Base-by-base conservation (phyloP, 805 yeast species). In the Yarrowia osloensis region DNA sequence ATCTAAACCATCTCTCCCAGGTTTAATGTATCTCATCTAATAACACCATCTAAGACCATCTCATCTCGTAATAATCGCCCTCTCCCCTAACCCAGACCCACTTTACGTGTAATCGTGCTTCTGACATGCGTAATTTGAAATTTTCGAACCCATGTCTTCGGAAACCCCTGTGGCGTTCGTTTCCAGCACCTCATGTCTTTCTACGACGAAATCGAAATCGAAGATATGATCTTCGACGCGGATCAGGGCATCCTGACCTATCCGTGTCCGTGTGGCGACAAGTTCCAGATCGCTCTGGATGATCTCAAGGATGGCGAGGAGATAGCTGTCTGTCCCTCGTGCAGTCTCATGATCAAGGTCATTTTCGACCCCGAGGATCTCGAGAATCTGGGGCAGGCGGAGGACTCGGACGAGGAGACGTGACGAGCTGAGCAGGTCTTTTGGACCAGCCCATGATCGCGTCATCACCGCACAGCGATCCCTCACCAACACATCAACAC, bases 261-360 rank as follows among this genome's bases (percentile, higher is more conserved):
- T 73, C 99, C 99, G 4, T 95, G 99, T 81, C 99, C 99, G 0
- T 95, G 99, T 77, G 99, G 99, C 11, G 99, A 95, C 77, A 83
- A 87, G 74, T 95, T 95, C 78, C 96, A 94, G 74, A 90, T 95
- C 29, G 81, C 85, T 33, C 81, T 92, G 62, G 95, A 89, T 72
- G 99, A 95, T 75, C 81, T 95, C 76, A 81, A 82, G 69, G 97
- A 92, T 72, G 99, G 98, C 9, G 74, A 73, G 21, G 92, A 91
- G 69, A 86, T 91, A 33, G 99, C 99, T 0, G 96, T 94, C 19
- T 95, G 99, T 77, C 99, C 99, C 31, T 88, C 96, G 67, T 95
- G 99, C 78, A 90, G 97, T 22, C 80, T 95, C 65, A 92, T 91
- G 96, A 92, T 92, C 42, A 88, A 89, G 75, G 96, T 95, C 35